phyloP scores from a whole-genome alignment of 192 early-diverging fungal species.

The Funneliformis mosseae region DNA sequence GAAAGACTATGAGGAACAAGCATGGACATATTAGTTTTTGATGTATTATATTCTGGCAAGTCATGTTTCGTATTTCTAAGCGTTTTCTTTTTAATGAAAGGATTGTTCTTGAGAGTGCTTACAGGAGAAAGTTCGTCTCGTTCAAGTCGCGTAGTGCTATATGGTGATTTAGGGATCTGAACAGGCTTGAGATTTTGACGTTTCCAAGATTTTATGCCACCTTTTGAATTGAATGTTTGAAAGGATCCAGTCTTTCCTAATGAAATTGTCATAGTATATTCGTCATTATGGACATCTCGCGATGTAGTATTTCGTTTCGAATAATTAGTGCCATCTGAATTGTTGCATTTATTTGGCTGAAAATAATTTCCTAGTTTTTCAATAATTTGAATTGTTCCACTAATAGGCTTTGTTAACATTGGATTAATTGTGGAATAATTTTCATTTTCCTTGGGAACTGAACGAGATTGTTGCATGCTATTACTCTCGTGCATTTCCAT shows the following conservation, averaged over 20 bases:
- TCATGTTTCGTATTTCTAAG: slow-evolving; percentile 6
- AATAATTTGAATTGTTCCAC: background rate
- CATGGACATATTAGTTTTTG: slow-evolving; percentile 21
- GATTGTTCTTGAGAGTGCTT: background rate
- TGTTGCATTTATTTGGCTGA: background rate
- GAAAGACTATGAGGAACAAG: slow-evolving; percentile 24
- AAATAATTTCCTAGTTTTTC: background rate
- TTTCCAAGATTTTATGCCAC: background rate
- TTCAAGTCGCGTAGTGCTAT: background rate
- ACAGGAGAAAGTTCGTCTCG: background rate
- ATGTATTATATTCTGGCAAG: slow-evolving; percentile 14
- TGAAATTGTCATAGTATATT: background rate
- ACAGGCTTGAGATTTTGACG: background rate
- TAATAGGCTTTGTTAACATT: background rate
- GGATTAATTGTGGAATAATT: background rate
- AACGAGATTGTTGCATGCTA: background rate
- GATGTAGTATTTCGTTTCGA: background rate
- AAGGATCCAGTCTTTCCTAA: background rate
- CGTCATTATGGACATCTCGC: background rate
- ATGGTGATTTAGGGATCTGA: background rate
- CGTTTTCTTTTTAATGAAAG: background rate
- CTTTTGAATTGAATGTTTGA: background rate
- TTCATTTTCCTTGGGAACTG: background rate
- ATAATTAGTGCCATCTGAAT: background rate
- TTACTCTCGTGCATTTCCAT: background rate